Conservation (phyloP, 345 rosid species). For the Theobroma cacao region DNA sequence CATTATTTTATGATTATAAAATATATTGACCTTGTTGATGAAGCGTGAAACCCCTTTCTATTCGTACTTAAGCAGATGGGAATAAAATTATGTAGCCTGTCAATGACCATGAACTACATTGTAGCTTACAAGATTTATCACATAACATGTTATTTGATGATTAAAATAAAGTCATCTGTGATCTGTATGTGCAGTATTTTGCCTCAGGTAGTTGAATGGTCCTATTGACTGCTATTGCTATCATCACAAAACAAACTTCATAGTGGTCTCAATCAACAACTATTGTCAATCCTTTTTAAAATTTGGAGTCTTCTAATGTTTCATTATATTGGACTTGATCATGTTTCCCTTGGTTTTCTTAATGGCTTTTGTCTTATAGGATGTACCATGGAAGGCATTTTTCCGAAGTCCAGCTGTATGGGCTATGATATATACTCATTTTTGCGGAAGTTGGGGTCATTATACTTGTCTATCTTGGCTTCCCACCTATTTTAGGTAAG, state of each 20-base stretch:
- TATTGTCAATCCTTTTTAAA: background rate
- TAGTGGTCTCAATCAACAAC: background rate
- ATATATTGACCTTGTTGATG: background rate
- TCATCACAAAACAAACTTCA: background rate
- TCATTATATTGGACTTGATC: background rate
- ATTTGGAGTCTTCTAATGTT: background rate
- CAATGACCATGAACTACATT: no score
- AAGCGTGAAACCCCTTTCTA: background rate
- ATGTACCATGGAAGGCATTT: constrained; percentile 86
- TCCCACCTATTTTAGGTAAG: constrained; percentile 88
- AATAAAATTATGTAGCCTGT: no score
- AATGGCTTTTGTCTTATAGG: constrained; percentile 44
- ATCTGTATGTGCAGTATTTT: background rate
- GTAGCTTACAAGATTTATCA: no score
- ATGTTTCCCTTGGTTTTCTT: constrained; percentile 10
- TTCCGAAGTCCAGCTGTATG: constrained; percentile 68
- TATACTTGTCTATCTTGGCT: constrained; percentile 94
- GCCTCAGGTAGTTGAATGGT: background rate
- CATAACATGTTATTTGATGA: background rate
- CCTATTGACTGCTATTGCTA: constrained; percentile 1
- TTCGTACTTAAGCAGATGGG: background rate
- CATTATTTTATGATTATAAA: background rate
- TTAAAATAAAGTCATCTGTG: background rate
- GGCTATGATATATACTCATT: constrained; percentile 97
- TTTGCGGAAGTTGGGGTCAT: constrained; percentile 99